A percentile compares a stretch with the other conserved stretches of the same genome.
These are phyloP conservation scores for Pseudocercospora crystallina DNA, from an alignment of 2,329 filamentous ascomycete species.

Conservation along the genomic window DNA sequence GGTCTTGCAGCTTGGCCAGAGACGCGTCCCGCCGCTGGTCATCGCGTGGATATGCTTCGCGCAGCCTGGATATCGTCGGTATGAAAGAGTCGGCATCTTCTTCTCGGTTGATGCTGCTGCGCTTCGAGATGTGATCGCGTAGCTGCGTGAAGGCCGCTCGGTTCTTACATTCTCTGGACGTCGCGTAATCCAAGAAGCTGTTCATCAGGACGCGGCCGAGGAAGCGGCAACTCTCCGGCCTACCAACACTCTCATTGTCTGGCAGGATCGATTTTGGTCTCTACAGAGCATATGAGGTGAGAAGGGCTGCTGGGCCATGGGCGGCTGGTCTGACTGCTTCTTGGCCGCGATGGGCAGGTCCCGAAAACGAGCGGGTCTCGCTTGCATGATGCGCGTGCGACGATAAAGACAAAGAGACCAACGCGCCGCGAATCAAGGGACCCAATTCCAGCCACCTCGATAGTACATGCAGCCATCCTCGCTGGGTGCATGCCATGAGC, in stretches of 20 bases:
- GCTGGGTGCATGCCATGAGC: neutral
- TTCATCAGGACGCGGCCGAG: conserved; percentile 1
- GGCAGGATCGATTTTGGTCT: too few relatives aligned
- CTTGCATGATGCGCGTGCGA: neutral
- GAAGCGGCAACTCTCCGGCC: neutral
- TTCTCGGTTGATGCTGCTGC: conserved; percentile 6
- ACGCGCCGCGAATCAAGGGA: conserved; percentile 1
- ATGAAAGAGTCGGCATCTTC: conserved; percentile 6
- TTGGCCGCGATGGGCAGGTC: too few relatives aligned
- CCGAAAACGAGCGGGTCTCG: neutral
- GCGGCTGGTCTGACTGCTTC: too few relatives aligned
- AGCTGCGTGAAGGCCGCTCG: conserved; percentile 1
- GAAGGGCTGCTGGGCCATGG: too few relatives aligned
- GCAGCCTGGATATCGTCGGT: conserved; percentile 1
- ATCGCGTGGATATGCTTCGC: conserved; percentile 1
- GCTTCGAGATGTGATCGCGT: conserved; percentile 1
- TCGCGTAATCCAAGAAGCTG: conserved; percentile 5
- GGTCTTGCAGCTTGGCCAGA: neutral
- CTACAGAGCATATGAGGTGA: too few relatives aligned
- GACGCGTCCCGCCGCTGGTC: neutral
- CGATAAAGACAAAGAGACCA: neutral
- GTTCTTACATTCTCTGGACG: conserved; percentile 1
- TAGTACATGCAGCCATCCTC: conserved; percentile 5
- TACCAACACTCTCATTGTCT: too few relatives aligned
- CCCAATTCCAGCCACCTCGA: conserved; percentile 5